A percentile compares a stretch with the other conserved stretches of the same genome.
Conservation (phyloP, 78 protist species). For the Dictyostelium citrinum region DNA sequence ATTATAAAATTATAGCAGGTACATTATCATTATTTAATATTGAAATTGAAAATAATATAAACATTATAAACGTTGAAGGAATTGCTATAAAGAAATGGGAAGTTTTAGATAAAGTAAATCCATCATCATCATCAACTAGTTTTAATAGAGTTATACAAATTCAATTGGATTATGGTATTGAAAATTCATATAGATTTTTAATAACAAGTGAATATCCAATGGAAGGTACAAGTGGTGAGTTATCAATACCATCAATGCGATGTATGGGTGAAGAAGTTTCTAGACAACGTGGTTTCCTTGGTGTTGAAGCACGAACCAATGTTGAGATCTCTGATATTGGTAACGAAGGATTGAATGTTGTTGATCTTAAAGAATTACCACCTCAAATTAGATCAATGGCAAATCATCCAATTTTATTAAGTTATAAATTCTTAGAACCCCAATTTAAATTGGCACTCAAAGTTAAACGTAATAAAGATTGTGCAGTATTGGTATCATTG, state of each 20-base stretch:
- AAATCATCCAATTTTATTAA: constrained; percentile 18
- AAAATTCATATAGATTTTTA: background rate
- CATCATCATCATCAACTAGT: background rate
- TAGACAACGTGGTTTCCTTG: constrained; percentile 63
- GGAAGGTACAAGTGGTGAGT: constrained; percentile 44
- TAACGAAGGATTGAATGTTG: background rate
- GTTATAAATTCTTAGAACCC: constrained; percentile 51
- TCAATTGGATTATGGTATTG: constrained; percentile 61
- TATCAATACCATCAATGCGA: constrained; percentile 9
- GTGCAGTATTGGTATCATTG: constrained; percentile 37
- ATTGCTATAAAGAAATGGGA: constrained; percentile 64
- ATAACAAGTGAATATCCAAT: constrained; percentile 26
- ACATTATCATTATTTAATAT: constrained; percentile 32
- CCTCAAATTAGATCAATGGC: background rate
- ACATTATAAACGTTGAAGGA: constrained; percentile 51
- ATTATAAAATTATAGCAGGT: constrained; percentile 45
- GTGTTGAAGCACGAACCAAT: constrained; percentile 61
- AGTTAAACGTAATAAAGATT: constrained; percentile 52
- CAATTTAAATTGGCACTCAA: background rate
- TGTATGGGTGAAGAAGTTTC: constrained; percentile 64
- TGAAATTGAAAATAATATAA: constrained; percentile 1
- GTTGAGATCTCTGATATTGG: constrained; percentile 55
- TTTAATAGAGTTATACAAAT: background rate
- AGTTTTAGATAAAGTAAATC: background rate
- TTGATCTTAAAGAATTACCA: constrained; percentile 25